Conservation (phyloP, 768 basidiomycete species). For the Suillus paluster region DNA sequence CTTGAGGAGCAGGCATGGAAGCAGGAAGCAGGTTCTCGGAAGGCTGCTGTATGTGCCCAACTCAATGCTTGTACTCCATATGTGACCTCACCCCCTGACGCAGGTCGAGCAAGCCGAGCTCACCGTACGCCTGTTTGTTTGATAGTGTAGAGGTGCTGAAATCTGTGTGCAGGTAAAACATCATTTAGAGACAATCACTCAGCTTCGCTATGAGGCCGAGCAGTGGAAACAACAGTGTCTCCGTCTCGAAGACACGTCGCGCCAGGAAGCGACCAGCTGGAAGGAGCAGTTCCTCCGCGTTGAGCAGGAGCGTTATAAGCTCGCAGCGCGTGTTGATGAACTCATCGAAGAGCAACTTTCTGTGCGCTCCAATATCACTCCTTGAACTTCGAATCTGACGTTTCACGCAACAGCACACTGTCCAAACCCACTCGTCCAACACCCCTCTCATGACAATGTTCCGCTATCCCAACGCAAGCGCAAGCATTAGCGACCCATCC, state of each 20-base stretch:
- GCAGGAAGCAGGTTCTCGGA: slow-evolving; percentile 42
- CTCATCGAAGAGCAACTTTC: slow-evolving; percentile 54
- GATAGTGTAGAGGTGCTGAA: background rate
- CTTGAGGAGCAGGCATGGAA: slow-evolving; percentile 55
- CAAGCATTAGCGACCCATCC: slow-evolving; percentile 26
- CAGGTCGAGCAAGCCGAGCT: slow-evolving; percentile 61
- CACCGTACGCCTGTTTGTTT: slow-evolving; percentile 44
- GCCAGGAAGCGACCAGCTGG: slow-evolving; percentile 66
- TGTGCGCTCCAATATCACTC: slow-evolving; percentile 36
- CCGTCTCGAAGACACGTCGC: slow-evolving; percentile 49
- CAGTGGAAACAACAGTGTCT: slow-evolving; percentile 76
- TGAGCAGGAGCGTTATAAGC: slow-evolving; percentile 65
- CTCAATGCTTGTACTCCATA: slow-evolving; percentile 11
- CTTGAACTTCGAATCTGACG: background rate
- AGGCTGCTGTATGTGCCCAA: slow-evolving; percentile 51
- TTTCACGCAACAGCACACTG: slow-evolving; percentile 12
- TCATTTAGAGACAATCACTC: slow-evolving; percentile 62
- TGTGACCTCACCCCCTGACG: slow-evolving; percentile 11
- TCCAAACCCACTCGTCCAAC: slow-evolving; percentile 18
- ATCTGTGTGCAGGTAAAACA: slow-evolving; percentile 50
- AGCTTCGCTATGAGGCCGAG: slow-evolving; percentile 62
- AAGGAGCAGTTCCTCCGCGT: slow-evolving; percentile 80
- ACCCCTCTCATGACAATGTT: slow-evolving; percentile 41
- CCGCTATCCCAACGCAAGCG: slow-evolving; percentile 17
- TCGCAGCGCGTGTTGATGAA: slow-evolving; percentile 62